Conservation (phyloP, 2,329 filamentous ascomycete genomes). For the Colletotrichum tropicale region DNA sequence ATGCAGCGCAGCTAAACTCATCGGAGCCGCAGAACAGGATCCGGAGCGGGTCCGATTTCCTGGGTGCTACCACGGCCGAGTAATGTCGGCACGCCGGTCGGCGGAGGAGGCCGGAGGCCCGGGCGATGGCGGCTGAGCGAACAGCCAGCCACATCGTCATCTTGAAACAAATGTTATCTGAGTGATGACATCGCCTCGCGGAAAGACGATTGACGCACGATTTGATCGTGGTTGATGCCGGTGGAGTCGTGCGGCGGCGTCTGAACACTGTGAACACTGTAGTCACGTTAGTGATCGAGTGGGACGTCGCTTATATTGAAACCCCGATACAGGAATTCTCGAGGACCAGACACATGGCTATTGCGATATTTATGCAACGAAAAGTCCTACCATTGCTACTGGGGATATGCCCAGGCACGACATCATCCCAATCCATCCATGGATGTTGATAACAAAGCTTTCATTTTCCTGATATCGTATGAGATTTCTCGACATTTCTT, state of each 20-base stretch:
- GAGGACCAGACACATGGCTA: no score
- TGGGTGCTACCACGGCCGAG: neutral
- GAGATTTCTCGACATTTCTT: no score
- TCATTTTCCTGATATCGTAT: no score
- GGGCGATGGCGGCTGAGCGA: neutral
- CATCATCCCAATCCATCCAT: no score
- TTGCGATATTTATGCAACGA: no score
- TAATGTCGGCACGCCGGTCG: neutral
- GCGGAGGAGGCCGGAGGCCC: neutral
- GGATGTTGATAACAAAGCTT: no score
- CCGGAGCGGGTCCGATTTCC: conserved; percentile 65
- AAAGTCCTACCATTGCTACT: no score
- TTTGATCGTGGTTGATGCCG: neutral
- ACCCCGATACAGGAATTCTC: no score
- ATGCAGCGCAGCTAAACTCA: conserved; percentile 80
- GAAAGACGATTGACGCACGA: neutral
- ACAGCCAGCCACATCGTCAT: conserved; percentile 4
- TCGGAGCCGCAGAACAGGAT: conserved; percentile 97
- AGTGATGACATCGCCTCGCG: neutral
- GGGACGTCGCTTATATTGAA: neutral
- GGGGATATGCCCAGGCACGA: no score
- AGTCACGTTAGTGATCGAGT: neutral
- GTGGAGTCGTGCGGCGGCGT: neutral
- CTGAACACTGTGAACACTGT: neutral
- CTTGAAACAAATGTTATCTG: neutral